Evolutionary conservation across 176 grass and related monocot genomes (phyloP).

Genomic region (Pharus latifolius): DNA sequence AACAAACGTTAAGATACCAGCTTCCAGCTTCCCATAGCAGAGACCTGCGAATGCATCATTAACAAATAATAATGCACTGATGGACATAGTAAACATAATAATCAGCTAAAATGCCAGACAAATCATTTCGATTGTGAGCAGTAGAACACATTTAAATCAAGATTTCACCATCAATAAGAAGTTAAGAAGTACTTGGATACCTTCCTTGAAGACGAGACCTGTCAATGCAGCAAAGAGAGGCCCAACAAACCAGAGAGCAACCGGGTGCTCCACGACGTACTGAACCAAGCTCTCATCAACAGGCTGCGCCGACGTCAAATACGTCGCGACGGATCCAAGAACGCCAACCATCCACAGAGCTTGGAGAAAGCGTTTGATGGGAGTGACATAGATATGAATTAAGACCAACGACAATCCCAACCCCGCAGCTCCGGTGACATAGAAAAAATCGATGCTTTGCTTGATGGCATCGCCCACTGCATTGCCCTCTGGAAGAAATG

Average conservation of each 20-base stretch:
- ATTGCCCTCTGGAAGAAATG: conserved; percentile 55
- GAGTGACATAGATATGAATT: conserved; percentile 76
- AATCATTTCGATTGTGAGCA: not conserved
- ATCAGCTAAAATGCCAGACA: not conserved
- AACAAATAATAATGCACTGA: not conserved
- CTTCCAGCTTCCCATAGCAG: conserved; percentile 89
- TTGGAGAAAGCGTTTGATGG: conserved; percentile 84
- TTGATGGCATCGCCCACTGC: conserved; percentile 29
- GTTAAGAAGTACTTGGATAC: not conserved
- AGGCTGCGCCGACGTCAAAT: conserved; percentile 42
- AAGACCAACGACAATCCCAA: conserved; percentile 68
- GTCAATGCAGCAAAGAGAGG: conserved; percentile 77
- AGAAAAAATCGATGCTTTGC: conserved; percentile 36
- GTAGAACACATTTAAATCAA: not conserved
- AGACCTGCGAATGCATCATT: conserved; percentile 32
- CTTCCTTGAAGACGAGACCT: conserved; percentile 95
- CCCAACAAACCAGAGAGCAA: conserved; percentile 52
- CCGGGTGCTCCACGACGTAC: conserved; percentile 56
- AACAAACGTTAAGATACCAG: conserved; percentile 78
- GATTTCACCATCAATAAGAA: not conserved
- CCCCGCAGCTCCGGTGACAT: conserved; percentile 48
- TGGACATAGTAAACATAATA: not conserved
- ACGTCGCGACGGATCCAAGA: conserved; percentile 47
- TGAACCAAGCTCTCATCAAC: conserved; percentile 41
- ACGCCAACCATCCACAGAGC: conserved; percentile 55